Evolutionary conservation across 2,329 filamentous ascomycete genomes (phyloP).

Genomic region (Cadophora luteo-olivacea): DNA sequence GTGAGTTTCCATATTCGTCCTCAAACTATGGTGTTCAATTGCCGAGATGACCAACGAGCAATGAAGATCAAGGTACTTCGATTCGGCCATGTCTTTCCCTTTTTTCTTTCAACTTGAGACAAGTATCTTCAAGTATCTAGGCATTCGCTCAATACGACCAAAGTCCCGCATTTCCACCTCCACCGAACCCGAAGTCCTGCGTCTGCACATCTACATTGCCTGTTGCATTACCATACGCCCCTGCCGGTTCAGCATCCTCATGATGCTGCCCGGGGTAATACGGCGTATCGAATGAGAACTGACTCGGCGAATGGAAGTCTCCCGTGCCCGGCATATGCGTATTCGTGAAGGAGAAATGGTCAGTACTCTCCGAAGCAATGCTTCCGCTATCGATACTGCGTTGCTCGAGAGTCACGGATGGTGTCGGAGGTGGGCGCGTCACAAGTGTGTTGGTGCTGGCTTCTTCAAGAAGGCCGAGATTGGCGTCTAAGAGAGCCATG

Average conservation of each 20-base stretch:
- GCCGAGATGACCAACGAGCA: no score
- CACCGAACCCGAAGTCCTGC: constrained; percentile 33
- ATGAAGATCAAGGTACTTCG: no score
- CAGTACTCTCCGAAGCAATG: constrained; percentile 18
- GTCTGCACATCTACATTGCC: constrained; percentile 20
- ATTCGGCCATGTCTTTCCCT: neutral
- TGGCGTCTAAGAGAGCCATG: constrained; percentile 39
- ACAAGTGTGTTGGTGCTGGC: constrained; percentile 11
- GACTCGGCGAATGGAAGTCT: constrained; percentile 30
- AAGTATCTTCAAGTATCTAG: neutral
- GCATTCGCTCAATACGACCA: constrained; percentile 26
- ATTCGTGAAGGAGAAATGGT: constrained; percentile 25
- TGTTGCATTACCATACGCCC: constrained; percentile 22
- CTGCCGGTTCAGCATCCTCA: constrained; percentile 19
- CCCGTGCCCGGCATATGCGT: constrained; percentile 20
- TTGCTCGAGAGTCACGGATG: constrained; percentile 1
- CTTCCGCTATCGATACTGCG: constrained; percentile 18
- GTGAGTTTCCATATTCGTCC: no score
- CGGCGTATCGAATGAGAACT: constrained; percentile 30
- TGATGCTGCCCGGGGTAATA: constrained; percentile 28
- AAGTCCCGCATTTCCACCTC: constrained; percentile 22
- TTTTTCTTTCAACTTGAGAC: neutral
- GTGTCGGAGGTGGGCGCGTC: neutral
- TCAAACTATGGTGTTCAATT: no score
- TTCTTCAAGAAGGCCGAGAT: constrained; percentile 33